These are phyloP conservation scores for Fibroporia radiculosa DNA, from an alignment of 768 basidiomycete genomes.

Conservation along the genomic window DNA sequence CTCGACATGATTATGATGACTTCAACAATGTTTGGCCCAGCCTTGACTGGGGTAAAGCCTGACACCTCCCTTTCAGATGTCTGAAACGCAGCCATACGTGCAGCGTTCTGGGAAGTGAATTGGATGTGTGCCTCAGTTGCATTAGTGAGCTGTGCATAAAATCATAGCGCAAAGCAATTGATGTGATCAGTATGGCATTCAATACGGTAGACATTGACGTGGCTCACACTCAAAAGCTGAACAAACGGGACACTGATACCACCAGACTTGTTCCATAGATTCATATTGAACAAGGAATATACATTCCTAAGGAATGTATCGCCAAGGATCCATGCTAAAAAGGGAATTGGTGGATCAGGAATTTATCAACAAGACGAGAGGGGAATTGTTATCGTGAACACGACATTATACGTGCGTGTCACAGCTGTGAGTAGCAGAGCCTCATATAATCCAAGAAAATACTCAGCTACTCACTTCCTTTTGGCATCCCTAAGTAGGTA, in stretches of 20 bases:
- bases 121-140: neutral
- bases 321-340: slow-evolving; percentile 10
- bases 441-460: too few relatives aligned
- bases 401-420: too few relatives aligned
- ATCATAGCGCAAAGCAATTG: neutral
- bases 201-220: neutral
- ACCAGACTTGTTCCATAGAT: neutral
- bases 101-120: neutral
- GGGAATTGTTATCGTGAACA: too few relatives aligned
- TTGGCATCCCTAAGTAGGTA: neutral
- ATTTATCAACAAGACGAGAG: neutral
- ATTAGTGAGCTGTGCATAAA: neutral
- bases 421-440: too few relatives aligned
- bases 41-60: neutral
- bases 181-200: neutral
- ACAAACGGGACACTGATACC: neutral
- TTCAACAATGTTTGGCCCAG: too few relatives aligned
- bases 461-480: slow-evolving; percentile 1
- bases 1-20: too few relatives aligned
- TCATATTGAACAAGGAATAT: slow-evolving; percentile 13
- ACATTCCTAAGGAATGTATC: slow-evolving; percentile 17
- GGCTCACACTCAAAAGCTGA: slow-evolving; percentile 4
- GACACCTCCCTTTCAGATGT: neutral
- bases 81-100: neutral
- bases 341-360: neutral